These are phyloP conservation scores for Chenopodium suecicum DNA, from an alignment of 148 eudicot genomes.

Conservation along the genomic window DNA sequence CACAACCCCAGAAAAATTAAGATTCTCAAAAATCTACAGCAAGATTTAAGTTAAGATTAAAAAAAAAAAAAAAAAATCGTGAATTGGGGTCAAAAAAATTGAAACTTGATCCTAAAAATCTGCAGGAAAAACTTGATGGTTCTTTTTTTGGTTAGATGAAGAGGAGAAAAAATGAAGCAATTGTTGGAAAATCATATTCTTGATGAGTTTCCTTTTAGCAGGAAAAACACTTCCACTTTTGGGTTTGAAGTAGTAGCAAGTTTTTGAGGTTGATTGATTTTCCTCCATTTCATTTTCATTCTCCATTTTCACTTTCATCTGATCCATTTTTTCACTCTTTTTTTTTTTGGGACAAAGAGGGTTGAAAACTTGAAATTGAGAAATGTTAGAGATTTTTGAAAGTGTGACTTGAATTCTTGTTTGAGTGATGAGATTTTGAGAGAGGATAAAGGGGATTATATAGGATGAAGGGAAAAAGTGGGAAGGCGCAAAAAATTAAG, in stretches of 20 bases:
- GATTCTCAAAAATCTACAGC: not conserved
- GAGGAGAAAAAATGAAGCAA: not conserved
- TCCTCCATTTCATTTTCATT: not conserved
- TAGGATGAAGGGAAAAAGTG: not conserved
- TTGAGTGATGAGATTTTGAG: not conserved
- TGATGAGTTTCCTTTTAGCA: conserved; percentile 2
- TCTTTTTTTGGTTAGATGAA: conserved; percentile 21
- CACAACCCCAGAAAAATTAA: not conserved
- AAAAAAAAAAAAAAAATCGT: not conserved
- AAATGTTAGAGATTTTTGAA: not conserved
- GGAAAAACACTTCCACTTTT: not conserved
- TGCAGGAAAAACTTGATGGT: not conserved
- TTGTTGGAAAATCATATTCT: conserved; percentile 4
- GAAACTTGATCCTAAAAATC: not conserved
- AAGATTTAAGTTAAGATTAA: not conserved
- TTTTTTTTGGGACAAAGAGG: not conserved
- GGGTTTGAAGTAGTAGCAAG: not conserved
- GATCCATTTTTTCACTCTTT: not conserved
- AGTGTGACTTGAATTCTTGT: not conserved
- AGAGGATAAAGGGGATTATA: not conserved
- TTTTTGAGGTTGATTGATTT: not conserved
- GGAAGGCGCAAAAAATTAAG: not conserved
- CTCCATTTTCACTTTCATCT: not conserved
- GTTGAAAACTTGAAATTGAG: not conserved
- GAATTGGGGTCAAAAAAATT: not conserved